phyloP scores from a whole-genome alignment of 1,284 basidiomycete species.

The Naganishia sp. region DNA sequence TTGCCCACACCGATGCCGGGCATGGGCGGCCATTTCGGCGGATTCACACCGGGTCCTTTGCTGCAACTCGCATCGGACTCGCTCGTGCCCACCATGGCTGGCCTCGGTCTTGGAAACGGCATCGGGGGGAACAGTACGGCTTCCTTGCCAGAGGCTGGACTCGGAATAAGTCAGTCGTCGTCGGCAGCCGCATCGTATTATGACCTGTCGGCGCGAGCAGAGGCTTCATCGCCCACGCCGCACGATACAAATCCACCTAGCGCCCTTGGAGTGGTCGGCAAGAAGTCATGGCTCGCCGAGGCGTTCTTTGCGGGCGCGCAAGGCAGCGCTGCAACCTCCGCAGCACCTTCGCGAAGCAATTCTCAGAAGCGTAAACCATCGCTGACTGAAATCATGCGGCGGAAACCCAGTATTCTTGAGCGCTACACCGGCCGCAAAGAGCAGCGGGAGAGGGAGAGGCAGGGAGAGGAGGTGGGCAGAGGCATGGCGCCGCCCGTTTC shows the following conservation, averaged over 20 bases:
- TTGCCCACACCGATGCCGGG: constrained; percentile 59
- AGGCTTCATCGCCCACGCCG: constrained; percentile 3
- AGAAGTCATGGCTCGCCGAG: constrained; percentile 38
- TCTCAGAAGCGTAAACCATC: constrained; percentile 31
- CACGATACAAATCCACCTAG: constrained; percentile 38
- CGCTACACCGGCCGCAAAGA: constrained; percentile 12
- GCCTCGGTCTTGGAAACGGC: neutral
- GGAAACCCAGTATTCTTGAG: constrained; percentile 25
- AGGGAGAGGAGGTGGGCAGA: neutral
- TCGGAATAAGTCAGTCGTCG: constrained; percentile 11
- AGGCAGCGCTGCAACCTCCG: neutral
- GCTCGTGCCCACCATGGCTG: constrained; percentile 36
- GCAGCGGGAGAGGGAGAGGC: constrained; percentile 26
- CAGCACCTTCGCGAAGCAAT: neutral
- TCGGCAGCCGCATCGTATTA: constrained; percentile 31
- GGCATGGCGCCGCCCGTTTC: constrained; percentile 3
- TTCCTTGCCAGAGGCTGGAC: neutral
- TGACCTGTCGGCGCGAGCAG: constrained; percentile 26
- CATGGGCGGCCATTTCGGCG: constrained; percentile 2
- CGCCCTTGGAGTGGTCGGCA: constrained; percentile 31
- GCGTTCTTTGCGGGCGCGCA: constrained; percentile 33
- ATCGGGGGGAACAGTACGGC: constrained; percentile 12
- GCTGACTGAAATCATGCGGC: constrained; percentile 20
- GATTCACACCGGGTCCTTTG: constrained; percentile 59
- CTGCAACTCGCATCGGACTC: constrained; percentile 45